A percentile compares a stretch with the other conserved stretches of the same genome.
These are phyloP conservation scores for Bocquillonia castaneifolia DNA, from an alignment of 441 rosid species.

Conservation along the genomic window DNA sequence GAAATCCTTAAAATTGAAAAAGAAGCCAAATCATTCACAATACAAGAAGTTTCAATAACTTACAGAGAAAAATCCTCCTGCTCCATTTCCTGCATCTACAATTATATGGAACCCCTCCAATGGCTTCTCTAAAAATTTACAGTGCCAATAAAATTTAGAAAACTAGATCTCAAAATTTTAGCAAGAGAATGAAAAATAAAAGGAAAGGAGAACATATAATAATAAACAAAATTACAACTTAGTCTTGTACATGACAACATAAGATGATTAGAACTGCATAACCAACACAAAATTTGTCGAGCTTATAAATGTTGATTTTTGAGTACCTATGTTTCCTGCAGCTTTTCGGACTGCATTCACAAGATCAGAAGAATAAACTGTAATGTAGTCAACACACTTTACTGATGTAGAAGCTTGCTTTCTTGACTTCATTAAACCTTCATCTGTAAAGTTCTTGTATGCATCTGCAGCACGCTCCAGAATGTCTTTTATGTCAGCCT, in stretches of 20 bases:
- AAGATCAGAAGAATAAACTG: constrained; percentile 72
- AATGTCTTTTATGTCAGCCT: constrained; percentile 76
- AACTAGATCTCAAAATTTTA: constrained; percentile 18
- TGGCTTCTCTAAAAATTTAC: constrained; percentile 71
- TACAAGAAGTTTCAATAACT: constrained; percentile 31
- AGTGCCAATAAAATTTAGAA: constrained; percentile 27
- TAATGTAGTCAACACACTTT: constrained; percentile 78
- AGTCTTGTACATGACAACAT: background rate
- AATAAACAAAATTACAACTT: background rate
- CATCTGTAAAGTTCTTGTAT: constrained; percentile 48
- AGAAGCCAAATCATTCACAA: constrained; percentile 2
- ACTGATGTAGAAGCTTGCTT: constrained; percentile 37
- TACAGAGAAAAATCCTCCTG: constrained; percentile 97
- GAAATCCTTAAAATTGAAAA: background rate
- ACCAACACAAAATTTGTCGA: background rate
- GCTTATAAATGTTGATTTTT: background rate
- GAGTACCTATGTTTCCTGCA: constrained; percentile 75
- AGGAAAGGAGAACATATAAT: background rate
- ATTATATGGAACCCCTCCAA: constrained; percentile 92
- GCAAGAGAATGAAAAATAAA: constrained; percentile 1
- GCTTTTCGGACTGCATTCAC: constrained; percentile 83
- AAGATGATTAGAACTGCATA: background rate
- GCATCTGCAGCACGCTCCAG: constrained; percentile 79
- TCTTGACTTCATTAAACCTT: constrained; percentile 36
- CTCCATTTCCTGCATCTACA: constrained; percentile 99